Evolutionary conservation across 768 basidiomycete species (phyloP), one percentile per base, ranked within the genome.

Genomic region (Mycena galericulata): DNA sequence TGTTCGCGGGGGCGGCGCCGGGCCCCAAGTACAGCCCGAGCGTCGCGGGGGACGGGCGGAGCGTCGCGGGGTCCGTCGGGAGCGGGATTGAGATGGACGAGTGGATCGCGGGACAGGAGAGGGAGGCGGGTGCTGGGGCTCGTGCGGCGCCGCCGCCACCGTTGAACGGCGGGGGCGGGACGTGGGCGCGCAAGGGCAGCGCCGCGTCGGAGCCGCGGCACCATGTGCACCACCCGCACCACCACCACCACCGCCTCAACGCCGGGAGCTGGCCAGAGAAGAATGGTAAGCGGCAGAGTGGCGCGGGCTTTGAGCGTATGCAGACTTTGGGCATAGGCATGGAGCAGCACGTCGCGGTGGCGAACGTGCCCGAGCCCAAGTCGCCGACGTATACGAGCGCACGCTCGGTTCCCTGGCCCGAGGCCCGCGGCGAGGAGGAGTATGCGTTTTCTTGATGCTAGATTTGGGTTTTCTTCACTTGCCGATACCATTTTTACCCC

Each of bases 221-320:
- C 24, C 41, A 26, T 20, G 53, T 8, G 54, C 51, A 14, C n/a
- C 43, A 7, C 30, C 5, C 22, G 30, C 29, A 14, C n/a, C 20
- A 32, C 45, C 45, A 17, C 26, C 59, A 47, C 14, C 53, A 47
- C 5, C 67, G 62, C 17, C 32, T 51, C 29, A 56, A 49, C 40
- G 34, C 54, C 8, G 67, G 60, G 30, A 68, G 59, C 60, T 68
- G 67, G 67, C 67, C 60, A 24, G 38, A 62, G 38, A 62, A 68
- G 60, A 41, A 26, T 18, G 29, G 32, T 15, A n/a, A 47, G 15
- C 56, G 64, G 26, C 50, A 36, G 30, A 65, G 56, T 27, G 38
- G 51, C 11, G 27, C 27, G 30, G n/a, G 53, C 38, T 20, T 41
- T 14, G 64, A 63, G 49, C 61, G 51, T 30, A 53, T 10, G 40